Evolutionary conservation across 176 grass and related monocot species (phyloP).

Genomic region (Raddia guianensis): DNA sequence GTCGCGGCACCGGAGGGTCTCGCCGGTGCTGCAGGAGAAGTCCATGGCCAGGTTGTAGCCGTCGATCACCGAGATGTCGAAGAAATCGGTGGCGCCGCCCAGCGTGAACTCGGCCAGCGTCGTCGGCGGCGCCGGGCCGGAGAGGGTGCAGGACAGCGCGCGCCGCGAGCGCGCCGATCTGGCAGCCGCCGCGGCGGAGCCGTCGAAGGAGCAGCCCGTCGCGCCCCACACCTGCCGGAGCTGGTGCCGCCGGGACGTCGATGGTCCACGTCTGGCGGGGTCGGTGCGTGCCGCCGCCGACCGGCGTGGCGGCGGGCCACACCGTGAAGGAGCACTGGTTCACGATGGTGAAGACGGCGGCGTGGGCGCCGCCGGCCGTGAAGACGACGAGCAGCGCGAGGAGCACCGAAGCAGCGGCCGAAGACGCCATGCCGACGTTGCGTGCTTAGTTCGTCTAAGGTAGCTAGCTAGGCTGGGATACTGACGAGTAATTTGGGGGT

Average conservation of each 20-base stretch:
- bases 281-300: too few relatives aligned
- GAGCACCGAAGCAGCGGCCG: constrained; percentile 6
- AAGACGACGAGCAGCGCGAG: constrained; percentile 8
- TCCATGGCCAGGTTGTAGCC: constrained; percentile 25
- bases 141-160: background rate
- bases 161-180: background rate
- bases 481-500: too few relatives aligned
- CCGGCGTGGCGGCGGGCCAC: too few relatives aligned
- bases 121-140: constrained; percentile 3
- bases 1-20: background rate
- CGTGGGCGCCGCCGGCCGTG: background rate
- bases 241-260: background rate
- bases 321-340: constrained; percentile 53
- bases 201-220: constrained; percentile 25
- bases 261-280: too few relatives aligned
- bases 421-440: too few relatives aligned
- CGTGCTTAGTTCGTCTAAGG: too few relatives aligned
- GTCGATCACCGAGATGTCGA: constrained; percentile 26
- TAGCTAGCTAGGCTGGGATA: too few relatives aligned
- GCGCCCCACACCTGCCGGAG: constrained; percentile 29
- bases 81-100: background rate
- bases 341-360: constrained; percentile 43
- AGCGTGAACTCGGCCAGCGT: constrained; percentile 36
- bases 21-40: constrained; percentile 3
- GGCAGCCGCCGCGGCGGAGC: background rate